Conservation (phyloP, 306 rosid species). For the Myrica gale region DNA sequence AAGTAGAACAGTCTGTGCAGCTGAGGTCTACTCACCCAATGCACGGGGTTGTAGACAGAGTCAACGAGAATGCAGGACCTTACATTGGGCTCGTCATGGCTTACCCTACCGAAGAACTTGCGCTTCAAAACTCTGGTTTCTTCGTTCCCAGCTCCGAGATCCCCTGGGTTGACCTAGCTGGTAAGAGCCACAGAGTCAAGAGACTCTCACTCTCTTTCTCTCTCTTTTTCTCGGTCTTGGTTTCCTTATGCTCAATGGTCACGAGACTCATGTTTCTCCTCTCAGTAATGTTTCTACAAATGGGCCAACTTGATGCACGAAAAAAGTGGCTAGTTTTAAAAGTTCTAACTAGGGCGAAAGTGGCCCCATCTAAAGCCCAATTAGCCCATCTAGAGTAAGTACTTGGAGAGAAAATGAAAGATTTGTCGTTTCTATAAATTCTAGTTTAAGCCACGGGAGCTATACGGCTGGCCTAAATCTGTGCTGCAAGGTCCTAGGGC, state of each 20-base stretch:
- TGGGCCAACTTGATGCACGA: too few species aligned
- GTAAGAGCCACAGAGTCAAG: not conserved
- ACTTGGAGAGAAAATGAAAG: not conserved
- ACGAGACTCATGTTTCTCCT: too few species aligned
- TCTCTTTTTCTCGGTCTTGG: not conserved
- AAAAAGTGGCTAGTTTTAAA: not conserved
- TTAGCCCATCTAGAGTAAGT: not conserved
- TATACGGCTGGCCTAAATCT: too few species aligned
- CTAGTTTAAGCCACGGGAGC: not conserved
- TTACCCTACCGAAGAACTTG: slow-evolving; percentile 16
- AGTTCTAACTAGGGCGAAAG: not conserved
- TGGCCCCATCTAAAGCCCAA: not conserved
- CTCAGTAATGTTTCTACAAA: too few species aligned
- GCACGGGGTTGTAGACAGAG: slow-evolving; percentile 14
- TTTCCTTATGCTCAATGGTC: not conserved
- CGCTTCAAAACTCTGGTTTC: slow-evolving; percentile 7
- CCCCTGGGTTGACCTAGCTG: slow-evolving; percentile 24
- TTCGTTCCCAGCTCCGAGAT: slow-evolving; percentile 21
- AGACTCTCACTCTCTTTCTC: not conserved
- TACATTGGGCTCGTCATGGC: slow-evolving; percentile 24
- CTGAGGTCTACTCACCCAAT: slow-evolving; percentile 10
- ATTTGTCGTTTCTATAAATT: not conserved
- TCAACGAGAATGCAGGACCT: slow-evolving; percentile 20
- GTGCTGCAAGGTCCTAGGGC: too few species aligned
- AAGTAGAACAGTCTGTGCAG: slow-evolving; percentile 10